These are phyloP conservation scores for Lepidium sativum DNA, from an alignment of 345 rosid species.

Conservation along the genomic window DNA sequence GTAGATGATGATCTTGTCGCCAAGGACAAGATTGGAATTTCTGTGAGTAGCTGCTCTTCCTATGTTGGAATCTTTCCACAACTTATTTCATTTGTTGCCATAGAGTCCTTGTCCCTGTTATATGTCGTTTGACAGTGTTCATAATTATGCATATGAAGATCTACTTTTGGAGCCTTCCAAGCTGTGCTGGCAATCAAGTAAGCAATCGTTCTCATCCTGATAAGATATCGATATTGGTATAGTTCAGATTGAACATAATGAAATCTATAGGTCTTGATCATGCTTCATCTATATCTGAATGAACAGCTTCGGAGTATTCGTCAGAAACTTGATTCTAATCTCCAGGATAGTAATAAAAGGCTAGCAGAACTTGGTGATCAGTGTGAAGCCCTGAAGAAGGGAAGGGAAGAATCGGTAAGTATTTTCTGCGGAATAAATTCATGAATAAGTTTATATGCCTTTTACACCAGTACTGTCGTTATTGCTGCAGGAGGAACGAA, in stretches of 20 bases:
- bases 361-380: constrained; percentile 60
- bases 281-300: neutral
- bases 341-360: constrained; percentile 58
- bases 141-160: constrained; percentile 39
- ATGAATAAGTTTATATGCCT: neutral
- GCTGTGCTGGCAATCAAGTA: constrained; percentile 96
- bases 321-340: constrained; percentile 71
- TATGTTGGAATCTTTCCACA: neutral
- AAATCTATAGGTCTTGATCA: neutral
- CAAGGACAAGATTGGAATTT: constrained; percentile 90
- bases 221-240: neutral
- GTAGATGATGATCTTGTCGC: constrained; percentile 90
- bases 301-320: constrained; percentile 60
- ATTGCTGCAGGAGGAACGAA: constrained; percentile 55
- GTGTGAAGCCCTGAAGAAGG: constrained; percentile 60
- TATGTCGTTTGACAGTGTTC: neutral
- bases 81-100: neutral
- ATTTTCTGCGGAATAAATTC: neutral
- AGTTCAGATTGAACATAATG: neutral
- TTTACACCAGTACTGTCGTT: neutral
- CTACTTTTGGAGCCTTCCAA: constrained; percentile 96
- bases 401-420: constrained; percentile 81
- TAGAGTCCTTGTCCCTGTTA: neutral
- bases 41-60: constrained; percentile 40
- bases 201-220: constrained; percentile 11